Conservation (phyloP, 164 flowering plant species). For the Nymphaea colorata region DNA sequence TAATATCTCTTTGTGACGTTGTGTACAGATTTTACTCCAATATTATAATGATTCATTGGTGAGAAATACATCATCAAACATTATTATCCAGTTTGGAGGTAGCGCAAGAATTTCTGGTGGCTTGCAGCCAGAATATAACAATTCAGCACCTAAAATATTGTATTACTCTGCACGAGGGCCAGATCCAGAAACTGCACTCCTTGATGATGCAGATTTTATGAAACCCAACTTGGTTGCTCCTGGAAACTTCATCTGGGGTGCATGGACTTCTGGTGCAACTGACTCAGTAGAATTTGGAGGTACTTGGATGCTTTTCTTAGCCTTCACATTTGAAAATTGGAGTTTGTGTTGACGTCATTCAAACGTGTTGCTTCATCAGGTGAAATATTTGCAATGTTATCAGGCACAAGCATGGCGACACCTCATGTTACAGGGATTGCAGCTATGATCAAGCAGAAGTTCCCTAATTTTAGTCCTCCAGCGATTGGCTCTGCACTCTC, state of each 20-base stretch:
- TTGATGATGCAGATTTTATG: slow-evolving; percentile 72
- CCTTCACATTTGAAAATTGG: background rate
- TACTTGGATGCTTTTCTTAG: slow-evolving; percentile 5
- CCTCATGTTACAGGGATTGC: slow-evolving; percentile 98
- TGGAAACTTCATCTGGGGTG: slow-evolving; percentile 89
- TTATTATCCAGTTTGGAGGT: slow-evolving; percentile 59
- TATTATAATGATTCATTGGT: slow-evolving; percentile 82
- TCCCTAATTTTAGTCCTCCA: slow-evolving; percentile 63
- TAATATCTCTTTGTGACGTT: slow-evolving; percentile 15
- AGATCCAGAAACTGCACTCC: slow-evolving; percentile 74
- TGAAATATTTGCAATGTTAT: slow-evolving; percentile 95
- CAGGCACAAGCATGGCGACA: slow-evolving; percentile 99
- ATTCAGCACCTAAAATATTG: slow-evolving; percentile 72
- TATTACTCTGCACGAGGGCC: slow-evolving; percentile 97
- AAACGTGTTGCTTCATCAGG: slow-evolving; percentile 22
- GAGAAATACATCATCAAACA: slow-evolving; percentile 33
- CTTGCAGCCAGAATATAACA: slow-evolving; percentile 50
- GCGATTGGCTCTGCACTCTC: slow-evolving; percentile 95
- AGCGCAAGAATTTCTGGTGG: slow-evolving; percentile 77
- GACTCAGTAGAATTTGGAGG: slow-evolving; percentile 87
- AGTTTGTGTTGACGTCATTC: background rate
- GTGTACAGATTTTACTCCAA: slow-evolving; percentile 58
- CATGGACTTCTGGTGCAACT: slow-evolving; percentile 86
- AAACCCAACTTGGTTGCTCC: slow-evolving; percentile 95
- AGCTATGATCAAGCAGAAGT: slow-evolving; percentile 77